These are phyloP conservation scores for Fusarium burgessii DNA, from an alignment of 2,329 filamentous ascomycete species.

Conservation along the genomic window DNA sequence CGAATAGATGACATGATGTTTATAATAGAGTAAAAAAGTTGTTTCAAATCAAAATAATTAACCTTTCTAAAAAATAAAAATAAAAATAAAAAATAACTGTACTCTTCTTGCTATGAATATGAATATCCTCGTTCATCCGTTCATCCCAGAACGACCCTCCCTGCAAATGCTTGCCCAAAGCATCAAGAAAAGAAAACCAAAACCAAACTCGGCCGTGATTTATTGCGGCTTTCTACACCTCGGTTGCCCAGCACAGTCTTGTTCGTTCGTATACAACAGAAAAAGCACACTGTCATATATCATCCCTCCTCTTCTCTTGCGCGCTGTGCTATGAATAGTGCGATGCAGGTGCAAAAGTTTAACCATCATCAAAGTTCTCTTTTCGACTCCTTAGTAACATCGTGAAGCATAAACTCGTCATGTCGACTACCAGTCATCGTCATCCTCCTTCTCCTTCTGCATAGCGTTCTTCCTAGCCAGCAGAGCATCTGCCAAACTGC, in stretches of 20 bases:
- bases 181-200: conserved; percentile 42
- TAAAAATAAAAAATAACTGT: too few species aligned
- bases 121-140: conserved; percentile 18
- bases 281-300: conserved; percentile 26
- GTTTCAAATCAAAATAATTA: conserved; percentile 27
- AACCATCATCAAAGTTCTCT: conserved; percentile 31
- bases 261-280: conserved; percentile 43
- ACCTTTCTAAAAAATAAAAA: conserved; percentile 34
- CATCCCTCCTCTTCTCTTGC: conserved; percentile 31
- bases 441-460: conserved; percentile 75
- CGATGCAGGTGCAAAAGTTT: conserved; percentile 18
- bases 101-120: conserved; percentile 28
- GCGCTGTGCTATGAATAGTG: conserved; percentile 22
- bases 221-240: conserved; percentile 32
- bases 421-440: conserved; percentile 73
- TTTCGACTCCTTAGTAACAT: conserved; percentile 32
- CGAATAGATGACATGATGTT: conserved; percentile 42
- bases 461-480: conserved; percentile 81
- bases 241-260: conserved; percentile 48
- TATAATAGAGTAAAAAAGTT: conserved; percentile 32
- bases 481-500: conserved; percentile 83
- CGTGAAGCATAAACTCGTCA: conserved; percentile 44
- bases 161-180: conserved; percentile 34
- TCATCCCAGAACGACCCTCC: conserved; percentile 3
- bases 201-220: conserved; percentile 45